A percentile compares a stretch with the other conserved stretches of the same genome.
Evolutionary conservation across 176 grass and related monocot genomes (phyloP).

Genomic region (Oryza rufipogon): DNA sequence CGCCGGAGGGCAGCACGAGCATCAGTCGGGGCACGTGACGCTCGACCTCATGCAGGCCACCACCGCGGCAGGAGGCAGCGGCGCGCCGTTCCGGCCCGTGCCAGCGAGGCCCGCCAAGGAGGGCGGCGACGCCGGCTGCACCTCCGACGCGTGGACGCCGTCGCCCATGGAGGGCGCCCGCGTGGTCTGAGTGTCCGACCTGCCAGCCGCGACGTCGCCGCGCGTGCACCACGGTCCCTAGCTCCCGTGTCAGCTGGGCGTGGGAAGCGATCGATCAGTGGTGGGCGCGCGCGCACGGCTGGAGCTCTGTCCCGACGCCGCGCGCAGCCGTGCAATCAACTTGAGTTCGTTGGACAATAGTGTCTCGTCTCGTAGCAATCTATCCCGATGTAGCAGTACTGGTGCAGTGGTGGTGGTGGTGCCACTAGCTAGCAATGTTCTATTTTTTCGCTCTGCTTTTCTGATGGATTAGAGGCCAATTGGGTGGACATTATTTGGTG

Average conservation of each 20-base stretch:
- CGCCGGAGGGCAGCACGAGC: too few species aligned
- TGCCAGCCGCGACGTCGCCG: neutral
- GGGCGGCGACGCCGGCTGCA: constrained; percentile 52
- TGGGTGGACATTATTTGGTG: neutral
- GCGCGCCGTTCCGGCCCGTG: constrained; percentile 36
- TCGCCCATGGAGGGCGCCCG: constrained; percentile 43
- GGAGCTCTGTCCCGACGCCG: neutral
- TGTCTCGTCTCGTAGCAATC: neutral
- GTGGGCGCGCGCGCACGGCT: too few species aligned
- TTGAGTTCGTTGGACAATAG: neutral
- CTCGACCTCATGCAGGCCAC: constrained; percentile 82
- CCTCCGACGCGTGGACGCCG: constrained; percentile 56
- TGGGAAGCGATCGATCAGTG: too few species aligned
- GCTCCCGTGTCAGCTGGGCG: neutral
- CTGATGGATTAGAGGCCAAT: neutral
- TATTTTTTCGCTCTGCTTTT: neutral
- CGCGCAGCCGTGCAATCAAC: constrained; percentile 17
- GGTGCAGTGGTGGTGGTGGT: neutral
- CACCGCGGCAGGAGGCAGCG: neutral
- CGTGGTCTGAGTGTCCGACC: constrained; percentile 47
- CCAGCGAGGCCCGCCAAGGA: constrained; percentile 15
- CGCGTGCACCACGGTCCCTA: too few species aligned
- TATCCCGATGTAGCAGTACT: neutral
- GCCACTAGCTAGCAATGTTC: neutral
- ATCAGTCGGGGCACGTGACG: constrained; percentile 53